These are phyloP conservation scores for Pseudovirgaria hyperparasitica DNA, from an alignment of 2,329 filamentous ascomycete genomes.

Conservation along the genomic window DNA sequence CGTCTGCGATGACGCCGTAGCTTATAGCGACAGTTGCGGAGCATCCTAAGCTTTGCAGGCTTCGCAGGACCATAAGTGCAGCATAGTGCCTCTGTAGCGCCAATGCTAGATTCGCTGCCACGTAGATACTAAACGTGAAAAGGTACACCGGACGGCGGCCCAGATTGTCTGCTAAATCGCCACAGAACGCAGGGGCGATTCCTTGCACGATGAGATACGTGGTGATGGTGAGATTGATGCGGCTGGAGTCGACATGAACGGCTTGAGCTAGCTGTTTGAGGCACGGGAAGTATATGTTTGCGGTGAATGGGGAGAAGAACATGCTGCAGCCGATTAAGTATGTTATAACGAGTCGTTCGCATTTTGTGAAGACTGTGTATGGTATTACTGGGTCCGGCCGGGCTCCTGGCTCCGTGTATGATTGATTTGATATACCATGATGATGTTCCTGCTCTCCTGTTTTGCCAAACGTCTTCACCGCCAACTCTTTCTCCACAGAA, in stretches of 20 bases:
- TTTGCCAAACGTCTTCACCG: too few species aligned
- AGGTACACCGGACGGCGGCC: constrained; percentile 35
- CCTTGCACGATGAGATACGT: constrained; percentile 32
- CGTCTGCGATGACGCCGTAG: constrained; percentile 2
- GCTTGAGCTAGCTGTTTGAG: constrained; percentile 17
- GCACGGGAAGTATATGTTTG: constrained; percentile 31
- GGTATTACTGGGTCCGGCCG: too few species aligned
- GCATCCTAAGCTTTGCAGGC: constrained; percentile 27
- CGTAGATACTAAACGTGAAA: constrained; percentile 35
- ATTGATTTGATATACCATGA: too few species aligned
- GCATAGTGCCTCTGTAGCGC: constrained; percentile 19
- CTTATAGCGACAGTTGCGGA: not conserved
- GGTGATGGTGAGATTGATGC: constrained; percentile 21
- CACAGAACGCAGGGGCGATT: constrained; percentile 37
- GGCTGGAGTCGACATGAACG: constrained; percentile 13
- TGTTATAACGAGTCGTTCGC: too few species aligned
- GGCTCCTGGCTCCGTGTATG: too few species aligned
- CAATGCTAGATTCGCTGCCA: constrained; percentile 30
- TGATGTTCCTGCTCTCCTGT: too few species aligned
- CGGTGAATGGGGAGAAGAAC: constrained; percentile 2
- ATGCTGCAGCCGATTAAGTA: too few species aligned
- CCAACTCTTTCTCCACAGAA: too few species aligned
- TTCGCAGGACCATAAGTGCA: constrained; percentile 21
- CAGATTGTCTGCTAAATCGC: constrained; percentile 33
- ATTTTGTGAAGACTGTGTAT: too few species aligned